These are phyloP conservation scores for Sphaerulina musiva DNA, from an alignment of 2,329 filamentous ascomycete genomes.

Conservation along the genomic window DNA sequence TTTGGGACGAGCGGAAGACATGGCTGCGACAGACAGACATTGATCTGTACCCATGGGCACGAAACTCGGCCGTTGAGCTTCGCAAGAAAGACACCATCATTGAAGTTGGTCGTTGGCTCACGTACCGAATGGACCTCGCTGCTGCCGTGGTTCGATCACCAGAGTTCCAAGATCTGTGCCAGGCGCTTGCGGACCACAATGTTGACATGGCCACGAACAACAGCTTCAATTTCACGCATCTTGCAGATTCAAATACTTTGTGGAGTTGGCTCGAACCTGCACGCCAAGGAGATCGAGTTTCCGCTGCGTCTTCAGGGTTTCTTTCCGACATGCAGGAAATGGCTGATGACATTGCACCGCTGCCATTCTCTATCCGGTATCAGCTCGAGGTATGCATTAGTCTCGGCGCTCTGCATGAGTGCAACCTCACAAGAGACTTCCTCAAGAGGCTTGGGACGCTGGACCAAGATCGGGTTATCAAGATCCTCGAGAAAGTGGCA, in stretches of 20 bases:
- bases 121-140: conserved; percentile 49
- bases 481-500: conserved; percentile 67
- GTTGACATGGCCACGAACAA: conserved; percentile 46
- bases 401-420: conserved; percentile 66
- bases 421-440: conserved; percentile 63
- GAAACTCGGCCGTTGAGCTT: conserved; percentile 34
- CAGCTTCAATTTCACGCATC: conserved; percentile 39
- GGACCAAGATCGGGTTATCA: conserved; percentile 47
- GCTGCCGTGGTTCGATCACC: conserved; percentile 3
- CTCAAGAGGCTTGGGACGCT: conserved; percentile 53
- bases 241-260: conserved; percentile 1
- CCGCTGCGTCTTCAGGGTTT: not conserved
- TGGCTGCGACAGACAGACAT: conserved; percentile 63
- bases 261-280: conserved; percentile 12
- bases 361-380: conserved; percentile 67
- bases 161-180: conserved; percentile 32
- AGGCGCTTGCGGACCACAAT: conserved; percentile 65
- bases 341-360: conserved; percentile 19
- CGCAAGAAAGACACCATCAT: conserved; percentile 49
- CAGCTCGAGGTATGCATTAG: conserved; percentile 94
- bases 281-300: not conserved
- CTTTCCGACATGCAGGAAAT: conserved; percentile 20
- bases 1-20: conserved; percentile 51
- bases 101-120: conserved; percentile 59
- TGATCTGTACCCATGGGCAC: conserved; percentile 33